A percentile compares a stretch with the other conserved stretches of the same genome.
phyloP scores from a whole-genome alignment of 306 rosid species.

The Rosa persica region DNA sequence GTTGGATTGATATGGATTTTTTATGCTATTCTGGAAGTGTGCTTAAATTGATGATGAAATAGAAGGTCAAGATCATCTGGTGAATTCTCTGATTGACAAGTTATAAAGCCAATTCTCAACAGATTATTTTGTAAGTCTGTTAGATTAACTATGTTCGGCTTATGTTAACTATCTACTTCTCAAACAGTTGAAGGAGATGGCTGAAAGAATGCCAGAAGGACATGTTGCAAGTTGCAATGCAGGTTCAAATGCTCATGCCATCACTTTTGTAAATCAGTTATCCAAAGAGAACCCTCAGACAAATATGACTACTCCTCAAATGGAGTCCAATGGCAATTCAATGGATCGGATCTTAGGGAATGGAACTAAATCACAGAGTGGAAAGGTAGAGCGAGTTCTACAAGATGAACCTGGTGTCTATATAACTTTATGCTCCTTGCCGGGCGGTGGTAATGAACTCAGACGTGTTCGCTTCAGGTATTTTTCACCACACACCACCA shows the following conservation, averaged over 20 bases:
- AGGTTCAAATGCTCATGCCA: constrained; percentile 33
- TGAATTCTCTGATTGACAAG: not conserved
- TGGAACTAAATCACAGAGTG: constrained; percentile 48
- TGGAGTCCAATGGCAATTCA: constrained; percentile 45
- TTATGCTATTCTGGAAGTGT: not conserved
- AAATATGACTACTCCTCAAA: constrained; percentile 38
- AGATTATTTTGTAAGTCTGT: not conserved
- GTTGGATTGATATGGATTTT: not conserved
- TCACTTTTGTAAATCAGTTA: constrained; percentile 38
- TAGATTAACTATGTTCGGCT: not conserved
- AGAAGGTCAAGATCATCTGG: not conserved
- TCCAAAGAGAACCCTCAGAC: constrained; percentile 41
- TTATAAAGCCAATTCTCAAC: not conserved
- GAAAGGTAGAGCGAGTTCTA: constrained; percentile 74
- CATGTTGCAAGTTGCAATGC: constrained; percentile 32
- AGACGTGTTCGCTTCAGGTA: constrained; percentile 97
- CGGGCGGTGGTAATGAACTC: constrained; percentile 75
- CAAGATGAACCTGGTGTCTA: constrained; percentile 94
- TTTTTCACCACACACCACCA: constrained; percentile 18
- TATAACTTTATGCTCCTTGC: constrained; percentile 60
- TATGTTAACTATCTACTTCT: constrained; percentile 6
- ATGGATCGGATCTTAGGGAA: constrained; percentile 38
- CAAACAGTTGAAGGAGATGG: constrained; percentile 72
- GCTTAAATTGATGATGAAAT: not conserved
- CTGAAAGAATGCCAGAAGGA: constrained; percentile 61